These are phyloP conservation scores for Phialemonium atrogriseum DNA, from an alignment of 2,329 filamentous ascomycete species.

Conservation along the genomic window DNA sequence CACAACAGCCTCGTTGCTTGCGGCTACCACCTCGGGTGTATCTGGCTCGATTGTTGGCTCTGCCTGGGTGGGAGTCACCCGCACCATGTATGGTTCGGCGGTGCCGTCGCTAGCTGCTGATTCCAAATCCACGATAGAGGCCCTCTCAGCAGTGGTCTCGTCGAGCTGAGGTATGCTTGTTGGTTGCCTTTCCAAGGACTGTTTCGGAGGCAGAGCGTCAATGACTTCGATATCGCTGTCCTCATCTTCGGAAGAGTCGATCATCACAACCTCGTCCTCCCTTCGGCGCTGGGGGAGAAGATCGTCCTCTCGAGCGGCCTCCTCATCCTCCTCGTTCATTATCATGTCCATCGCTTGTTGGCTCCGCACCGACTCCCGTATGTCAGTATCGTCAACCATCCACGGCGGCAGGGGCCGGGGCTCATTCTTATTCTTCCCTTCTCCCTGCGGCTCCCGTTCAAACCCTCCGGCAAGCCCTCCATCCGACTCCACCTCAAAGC, in stretches of 20 bases:
- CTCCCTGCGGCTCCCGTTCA: constrained; percentile 34
- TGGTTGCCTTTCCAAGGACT: no score
- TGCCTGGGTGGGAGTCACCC: no score
- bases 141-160: no score
- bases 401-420: constrained; percentile 66
- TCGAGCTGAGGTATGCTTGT: no score
- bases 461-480: constrained; percentile 58
- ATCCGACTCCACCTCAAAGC: constrained; percentile 22
- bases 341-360: constrained; percentile 48
- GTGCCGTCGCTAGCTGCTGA: no score
- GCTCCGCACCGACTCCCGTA: constrained; percentile 53
- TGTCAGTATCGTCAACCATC: constrained; percentile 58
- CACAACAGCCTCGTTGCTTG: no score
- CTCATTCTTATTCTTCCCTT: constrained; percentile 28
- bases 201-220: constrained; percentile 33
- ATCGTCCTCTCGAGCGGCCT: constrained; percentile 48
- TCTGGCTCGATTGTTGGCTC: no score
- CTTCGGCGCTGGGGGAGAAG: constrained; percentile 32
- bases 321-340: constrained; percentile 56
- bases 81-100: no score
- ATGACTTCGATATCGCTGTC: constrained; percentile 51
- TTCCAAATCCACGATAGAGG: no score
- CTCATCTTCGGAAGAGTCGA: constrained; percentile 53
- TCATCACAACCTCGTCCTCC: constrained; percentile 47
- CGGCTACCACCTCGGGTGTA: no score